A percentile compares a stretch with the other conserved stretches of the same genome.
These are phyloP conservation scores for Volvox reticuliferus DNA, from an alignment of 139 green algal genomes.

Conservation along the genomic window DNA sequence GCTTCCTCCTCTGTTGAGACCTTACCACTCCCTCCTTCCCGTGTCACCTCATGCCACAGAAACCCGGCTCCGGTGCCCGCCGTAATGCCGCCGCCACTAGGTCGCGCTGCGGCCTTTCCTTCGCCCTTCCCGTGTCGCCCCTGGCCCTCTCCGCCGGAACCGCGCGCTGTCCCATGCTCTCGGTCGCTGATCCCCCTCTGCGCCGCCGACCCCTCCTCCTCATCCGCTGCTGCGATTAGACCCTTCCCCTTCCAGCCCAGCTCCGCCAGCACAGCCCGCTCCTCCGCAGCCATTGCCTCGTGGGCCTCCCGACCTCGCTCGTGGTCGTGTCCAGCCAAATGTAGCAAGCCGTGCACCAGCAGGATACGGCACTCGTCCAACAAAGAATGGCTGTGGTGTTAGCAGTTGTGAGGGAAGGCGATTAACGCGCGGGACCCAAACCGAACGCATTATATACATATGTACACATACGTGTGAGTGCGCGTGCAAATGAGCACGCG, in stretches of 20 bases:
- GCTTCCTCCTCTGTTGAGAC: background rate
- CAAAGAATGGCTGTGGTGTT: slow-evolving; percentile 75
- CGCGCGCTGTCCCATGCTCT: background rate
- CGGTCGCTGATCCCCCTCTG: background rate
- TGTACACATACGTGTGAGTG: no score
- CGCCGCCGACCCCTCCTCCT: slow-evolving; percentile 14
- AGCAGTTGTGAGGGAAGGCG: background rate
- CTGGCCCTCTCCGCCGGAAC: background rate
- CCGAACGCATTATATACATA: no score
- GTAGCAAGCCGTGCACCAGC: slow-evolving; percentile 95
- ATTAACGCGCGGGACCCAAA: no score
- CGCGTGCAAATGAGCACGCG: no score
- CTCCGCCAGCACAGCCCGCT: slow-evolving; percentile 72
- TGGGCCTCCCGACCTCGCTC: slow-evolving; percentile 78
- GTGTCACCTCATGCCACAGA: slow-evolving; percentile 14
- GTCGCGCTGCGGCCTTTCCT: background rate
- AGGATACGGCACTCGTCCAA: slow-evolving; percentile 89
- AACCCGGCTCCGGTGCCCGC: slow-evolving; percentile 1
- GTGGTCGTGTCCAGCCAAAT: slow-evolving; percentile 94
- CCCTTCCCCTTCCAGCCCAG: slow-evolving; percentile 85
- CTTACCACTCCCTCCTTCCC: background rate
- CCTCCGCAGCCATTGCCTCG: slow-evolving; percentile 78
- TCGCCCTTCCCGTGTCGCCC: background rate
- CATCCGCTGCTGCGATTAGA: slow-evolving; percentile 71
- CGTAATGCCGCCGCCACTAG: background rate